Conservation (phyloP, 2,329 filamentous ascomycete species). For the Colletotrichum plurivorum region DNA sequence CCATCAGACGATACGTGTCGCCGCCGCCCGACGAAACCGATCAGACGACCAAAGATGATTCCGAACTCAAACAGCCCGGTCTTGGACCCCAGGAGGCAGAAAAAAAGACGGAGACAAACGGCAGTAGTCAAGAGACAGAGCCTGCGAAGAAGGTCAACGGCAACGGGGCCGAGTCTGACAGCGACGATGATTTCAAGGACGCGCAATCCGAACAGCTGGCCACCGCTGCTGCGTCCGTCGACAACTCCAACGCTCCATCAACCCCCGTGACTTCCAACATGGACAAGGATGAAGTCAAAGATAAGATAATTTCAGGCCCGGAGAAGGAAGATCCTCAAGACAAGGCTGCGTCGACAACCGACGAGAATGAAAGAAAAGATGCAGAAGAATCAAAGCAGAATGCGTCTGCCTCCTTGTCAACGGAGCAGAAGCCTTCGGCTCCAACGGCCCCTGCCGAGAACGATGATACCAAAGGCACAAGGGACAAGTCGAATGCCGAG, state of each 20-base stretch:
- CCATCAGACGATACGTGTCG: constrained; percentile 66
- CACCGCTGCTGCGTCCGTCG: constrained; percentile 26
- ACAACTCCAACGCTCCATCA: constrained; percentile 30
- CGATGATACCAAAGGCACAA: background rate
- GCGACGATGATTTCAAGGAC: constrained; percentile 48
- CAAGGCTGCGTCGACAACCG: background rate
- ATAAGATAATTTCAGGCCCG: constrained; percentile 13
- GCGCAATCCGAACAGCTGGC: constrained; percentile 42
- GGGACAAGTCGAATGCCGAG: background rate
- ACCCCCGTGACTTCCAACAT: constrained; percentile 31
- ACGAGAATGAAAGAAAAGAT: background rate
- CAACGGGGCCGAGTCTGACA: constrained; percentile 43
- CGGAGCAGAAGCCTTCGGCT: background rate
- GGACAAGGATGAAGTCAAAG: constrained; percentile 23
- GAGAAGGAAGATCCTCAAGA: constrained; percentile 23
- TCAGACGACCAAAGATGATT: constrained; percentile 22
- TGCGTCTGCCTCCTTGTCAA: background rate
- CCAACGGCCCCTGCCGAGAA: background rate
- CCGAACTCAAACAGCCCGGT: constrained; percentile 17
- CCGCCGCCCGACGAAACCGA: constrained; percentile 43
- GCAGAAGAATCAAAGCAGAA: constrained; percentile 12
- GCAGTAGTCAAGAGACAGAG: constrained; percentile 28
- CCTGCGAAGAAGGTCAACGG: constrained; percentile 14
- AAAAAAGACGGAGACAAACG: constrained; percentile 32
- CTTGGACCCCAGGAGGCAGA: constrained; percentile 21